A percentile compares a stretch with the other conserved stretches of the same genome.
Evolutionary conservation across 163 green algal species (phyloP).

Genomic region (Volvox carteri): DNA sequence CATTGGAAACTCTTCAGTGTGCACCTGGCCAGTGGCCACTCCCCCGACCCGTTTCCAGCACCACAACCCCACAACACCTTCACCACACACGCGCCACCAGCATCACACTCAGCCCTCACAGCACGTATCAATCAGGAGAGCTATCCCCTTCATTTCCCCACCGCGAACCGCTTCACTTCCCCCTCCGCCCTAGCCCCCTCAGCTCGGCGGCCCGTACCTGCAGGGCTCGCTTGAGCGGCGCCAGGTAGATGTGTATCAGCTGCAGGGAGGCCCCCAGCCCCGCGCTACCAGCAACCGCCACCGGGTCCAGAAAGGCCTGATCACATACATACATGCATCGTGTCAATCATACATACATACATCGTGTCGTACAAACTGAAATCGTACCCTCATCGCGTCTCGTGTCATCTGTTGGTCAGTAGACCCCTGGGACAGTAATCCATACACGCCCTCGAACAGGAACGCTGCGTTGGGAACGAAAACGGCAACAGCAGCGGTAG

Average conservation of each 20-base stretch:
- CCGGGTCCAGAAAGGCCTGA: conserved; percentile 60
- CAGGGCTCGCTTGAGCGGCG: conserved; percentile 65
- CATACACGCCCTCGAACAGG: conserved; percentile 47
- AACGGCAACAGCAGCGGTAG: not conserved
- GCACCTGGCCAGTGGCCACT: too few species aligned
- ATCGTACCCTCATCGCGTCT: conserved; percentile 40
- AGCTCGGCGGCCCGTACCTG: conserved; percentile 33
- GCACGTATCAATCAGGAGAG: too few species aligned
- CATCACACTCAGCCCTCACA: too few species aligned
- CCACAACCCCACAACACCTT: too few species aligned
- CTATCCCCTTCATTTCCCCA: too few species aligned
- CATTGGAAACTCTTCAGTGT: too few species aligned
- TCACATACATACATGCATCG: too few species aligned
- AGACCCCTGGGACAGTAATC: conserved; percentile 41
- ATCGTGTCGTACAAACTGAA: not conserved
- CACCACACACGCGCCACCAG: too few species aligned
- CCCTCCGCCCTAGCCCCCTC: too few species aligned
- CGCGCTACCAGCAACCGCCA: conserved; percentile 68
- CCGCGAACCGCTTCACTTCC: too few species aligned
- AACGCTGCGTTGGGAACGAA: conserved; percentile 20
- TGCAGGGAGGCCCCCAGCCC: conserved; percentile 83
- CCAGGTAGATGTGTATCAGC: conserved; percentile 96
- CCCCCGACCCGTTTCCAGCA: too few species aligned
- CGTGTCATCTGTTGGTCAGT: not conserved
- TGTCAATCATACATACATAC: too few species aligned